Percentiles rank a stretch among this genome's conserved stretches.
Conservation (phyloP, 148 eudicot genomes). For the Heliamphora exappendiculata region DNA sequence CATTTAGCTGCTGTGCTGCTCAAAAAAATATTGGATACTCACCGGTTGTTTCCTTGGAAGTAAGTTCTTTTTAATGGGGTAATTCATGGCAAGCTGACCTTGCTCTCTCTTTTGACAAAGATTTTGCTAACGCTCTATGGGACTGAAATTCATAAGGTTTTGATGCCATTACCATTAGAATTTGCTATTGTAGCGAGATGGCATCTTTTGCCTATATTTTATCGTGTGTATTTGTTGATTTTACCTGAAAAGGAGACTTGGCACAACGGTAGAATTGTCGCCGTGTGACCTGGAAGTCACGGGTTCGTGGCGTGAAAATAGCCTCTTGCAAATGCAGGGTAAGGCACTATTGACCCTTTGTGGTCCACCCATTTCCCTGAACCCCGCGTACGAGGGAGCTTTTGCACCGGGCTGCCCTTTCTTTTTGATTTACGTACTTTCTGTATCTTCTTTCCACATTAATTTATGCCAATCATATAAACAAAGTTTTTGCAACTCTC, state of each 20-base stretch:
- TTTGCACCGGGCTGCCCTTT: too few relatives aligned
- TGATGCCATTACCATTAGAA: neutral
- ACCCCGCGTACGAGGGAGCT: too few relatives aligned
- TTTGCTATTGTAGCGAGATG: neutral
- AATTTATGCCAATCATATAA: neutral
- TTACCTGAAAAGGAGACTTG: too few relatives aligned
- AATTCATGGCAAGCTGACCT: neutral
- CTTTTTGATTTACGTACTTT: neutral
- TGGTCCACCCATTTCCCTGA: too few relatives aligned
- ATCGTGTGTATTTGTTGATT: neutral
- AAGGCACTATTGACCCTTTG: too few relatives aligned
- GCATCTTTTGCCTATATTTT: neutral
- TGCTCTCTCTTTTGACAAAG: neutral
- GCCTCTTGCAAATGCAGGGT: too few relatives aligned
- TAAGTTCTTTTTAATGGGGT: constrained; percentile 25
- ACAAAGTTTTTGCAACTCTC: neutral
- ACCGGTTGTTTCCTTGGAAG: constrained; percentile 74
- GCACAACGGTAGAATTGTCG: too few relatives aligned
- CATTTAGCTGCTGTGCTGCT: constrained; percentile 78
- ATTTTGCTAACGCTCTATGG: neutral
- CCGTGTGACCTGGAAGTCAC: too few relatives aligned
- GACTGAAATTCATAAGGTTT: neutral
- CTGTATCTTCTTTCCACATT: neutral
- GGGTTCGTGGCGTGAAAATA: too few relatives aligned
- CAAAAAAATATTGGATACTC: constrained; percentile 57